Conservation (phyloP, 2,329 filamentous ascomycete genomes). For the Pyrenochaeta sp. region DNA sequence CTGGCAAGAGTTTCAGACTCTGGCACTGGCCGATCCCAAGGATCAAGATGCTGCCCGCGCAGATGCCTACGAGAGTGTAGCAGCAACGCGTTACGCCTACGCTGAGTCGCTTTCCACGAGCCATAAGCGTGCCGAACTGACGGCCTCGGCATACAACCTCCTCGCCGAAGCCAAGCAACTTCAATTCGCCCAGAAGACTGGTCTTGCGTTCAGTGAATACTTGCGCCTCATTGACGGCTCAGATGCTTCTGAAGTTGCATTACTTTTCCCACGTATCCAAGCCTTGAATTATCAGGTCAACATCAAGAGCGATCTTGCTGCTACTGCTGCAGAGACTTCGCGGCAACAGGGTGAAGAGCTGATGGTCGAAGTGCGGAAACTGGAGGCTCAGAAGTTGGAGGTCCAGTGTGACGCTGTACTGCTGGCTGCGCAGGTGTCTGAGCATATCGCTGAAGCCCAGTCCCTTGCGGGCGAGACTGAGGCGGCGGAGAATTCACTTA, state of each 20-base stretch:
- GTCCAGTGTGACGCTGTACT: conserved; percentile 24
- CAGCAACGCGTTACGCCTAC: conserved; percentile 28
- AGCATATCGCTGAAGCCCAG: conserved; percentile 30
- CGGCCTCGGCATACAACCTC: conserved; percentile 37
- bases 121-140: conserved; percentile 26
- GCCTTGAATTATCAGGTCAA: conserved; percentile 28
- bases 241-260: background rate
- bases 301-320: conserved; percentile 23
- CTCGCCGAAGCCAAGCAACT: conserved; percentile 41
- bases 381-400: conserved; percentile 27
- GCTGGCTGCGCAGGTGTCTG: conserved; percentile 32
- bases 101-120: conserved; percentile 30
- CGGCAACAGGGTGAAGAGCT: conserved; percentile 18
- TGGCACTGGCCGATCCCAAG: conserved; percentile 24
- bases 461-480: conserved; percentile 14
- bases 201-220: conserved; percentile 28
- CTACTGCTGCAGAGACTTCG: conserved; percentile 17
- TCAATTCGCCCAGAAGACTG: conserved; percentile 28
- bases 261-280: conserved; percentile 24
- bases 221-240: conserved; percentile 1
- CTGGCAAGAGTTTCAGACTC: conserved; percentile 38
- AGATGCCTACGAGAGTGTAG: conserved; percentile 35
- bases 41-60: conserved; percentile 34
- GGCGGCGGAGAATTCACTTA: conserved; percentile 15
- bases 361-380: conserved; percentile 20